A percentile compares a stretch with the other conserved stretches of the same genome.
phyloP scores from a whole-genome alignment of 495 filamentous ascomycete genomes.

The Hypoxylon crocopeplum region DNA sequence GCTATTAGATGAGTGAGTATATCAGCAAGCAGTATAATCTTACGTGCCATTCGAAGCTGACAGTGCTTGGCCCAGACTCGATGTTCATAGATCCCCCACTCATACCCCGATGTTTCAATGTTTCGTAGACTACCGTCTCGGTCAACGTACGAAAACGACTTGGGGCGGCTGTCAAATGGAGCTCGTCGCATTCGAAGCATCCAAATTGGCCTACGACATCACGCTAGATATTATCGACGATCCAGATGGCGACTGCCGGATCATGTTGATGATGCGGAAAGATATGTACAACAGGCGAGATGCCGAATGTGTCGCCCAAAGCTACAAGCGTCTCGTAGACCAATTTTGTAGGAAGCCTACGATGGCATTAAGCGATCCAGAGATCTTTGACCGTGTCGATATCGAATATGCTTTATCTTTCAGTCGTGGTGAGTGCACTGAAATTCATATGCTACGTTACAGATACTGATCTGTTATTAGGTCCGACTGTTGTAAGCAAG shows the following conservation, averaged over 20 bases:
- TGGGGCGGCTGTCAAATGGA: slow-evolving; percentile 9
- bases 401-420: too few relatives aligned
- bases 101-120: slow-evolving; percentile 47
- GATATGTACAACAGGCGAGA: neutral
- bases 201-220: slow-evolving; percentile 30
- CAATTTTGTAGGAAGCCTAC: too few relatives aligned
- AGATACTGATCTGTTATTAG: too few relatives aligned
- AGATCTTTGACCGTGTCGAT: too few relatives aligned
- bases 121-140: slow-evolving; percentile 46
- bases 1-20: slow-evolving; percentile 40
- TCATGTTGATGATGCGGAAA: slow-evolving; percentile 15
- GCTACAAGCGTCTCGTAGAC: neutral
- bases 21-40: too few relatives aligned
- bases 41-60: too few relatives aligned
- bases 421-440: too few relatives aligned
- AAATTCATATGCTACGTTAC: too few relatives aligned
- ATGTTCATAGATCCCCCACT: slow-evolving; percentile 18
- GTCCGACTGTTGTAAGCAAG: neutral
- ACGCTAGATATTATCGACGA: slow-evolving; percentile 36
- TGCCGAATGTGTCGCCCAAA: neutral
- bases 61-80: too few relatives aligned
- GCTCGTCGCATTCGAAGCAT: neutral
- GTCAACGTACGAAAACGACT: neutral
- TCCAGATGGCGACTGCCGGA: slow-evolving; percentile 13
- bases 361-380: neutral